phyloP scores from a whole-genome alignment of 805 yeast genomes.

The Metschnikowia picachoensis region DNA sequence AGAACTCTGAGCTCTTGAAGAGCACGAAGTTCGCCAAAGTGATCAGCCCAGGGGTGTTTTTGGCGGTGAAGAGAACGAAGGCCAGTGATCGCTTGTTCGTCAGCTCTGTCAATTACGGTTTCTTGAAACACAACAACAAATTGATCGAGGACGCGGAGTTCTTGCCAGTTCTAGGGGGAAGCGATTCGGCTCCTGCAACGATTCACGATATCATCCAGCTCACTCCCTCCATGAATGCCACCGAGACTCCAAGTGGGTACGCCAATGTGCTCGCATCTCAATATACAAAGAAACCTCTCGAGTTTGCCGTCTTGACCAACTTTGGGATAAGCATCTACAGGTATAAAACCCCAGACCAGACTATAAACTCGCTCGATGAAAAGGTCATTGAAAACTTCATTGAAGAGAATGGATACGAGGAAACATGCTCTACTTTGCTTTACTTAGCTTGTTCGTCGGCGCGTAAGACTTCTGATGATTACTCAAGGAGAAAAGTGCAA shows the following conservation, averaged over 20 bases:
- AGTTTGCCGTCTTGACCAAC: slow-evolving; percentile 78
- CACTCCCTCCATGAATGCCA: slow-evolving; percentile 67
- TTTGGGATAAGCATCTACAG: slow-evolving; percentile 73
- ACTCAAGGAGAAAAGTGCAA: slow-evolving; percentile 44
- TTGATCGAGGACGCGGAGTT: slow-evolving; percentile 80
- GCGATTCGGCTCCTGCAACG: slow-evolving; percentile 23
- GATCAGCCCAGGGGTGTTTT: slow-evolving; percentile 81
- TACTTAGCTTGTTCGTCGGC: slow-evolving; percentile 76
- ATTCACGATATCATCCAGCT: slow-evolving; percentile 73
- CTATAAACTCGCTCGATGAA: slow-evolving; percentile 67
- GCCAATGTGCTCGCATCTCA: slow-evolving; percentile 87
- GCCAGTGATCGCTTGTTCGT: slow-evolving; percentile 55
- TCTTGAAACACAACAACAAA: slow-evolving; percentile 66
- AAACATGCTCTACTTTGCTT: slow-evolving; percentile 85
- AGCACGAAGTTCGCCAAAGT: slow-evolving; percentile 57
- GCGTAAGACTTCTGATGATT: slow-evolving; percentile 45
- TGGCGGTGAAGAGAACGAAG: slow-evolving; percentile 55
- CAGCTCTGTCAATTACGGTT: slow-evolving; percentile 81
- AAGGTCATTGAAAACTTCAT: slow-evolving; percentile 64
- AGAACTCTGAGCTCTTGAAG: slow-evolving; percentile 53
- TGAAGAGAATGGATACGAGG: slow-evolving; percentile 78
- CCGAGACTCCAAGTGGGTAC: slow-evolving; percentile 73
- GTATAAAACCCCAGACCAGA: slow-evolving; percentile 74
- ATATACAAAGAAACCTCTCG: slow-evolving; percentile 60
- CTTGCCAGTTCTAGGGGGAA: slow-evolving; percentile 31